Conservation (phyloP, 1,284 basidiomycete species). For the Fomitiporia mediterranea region DNA sequence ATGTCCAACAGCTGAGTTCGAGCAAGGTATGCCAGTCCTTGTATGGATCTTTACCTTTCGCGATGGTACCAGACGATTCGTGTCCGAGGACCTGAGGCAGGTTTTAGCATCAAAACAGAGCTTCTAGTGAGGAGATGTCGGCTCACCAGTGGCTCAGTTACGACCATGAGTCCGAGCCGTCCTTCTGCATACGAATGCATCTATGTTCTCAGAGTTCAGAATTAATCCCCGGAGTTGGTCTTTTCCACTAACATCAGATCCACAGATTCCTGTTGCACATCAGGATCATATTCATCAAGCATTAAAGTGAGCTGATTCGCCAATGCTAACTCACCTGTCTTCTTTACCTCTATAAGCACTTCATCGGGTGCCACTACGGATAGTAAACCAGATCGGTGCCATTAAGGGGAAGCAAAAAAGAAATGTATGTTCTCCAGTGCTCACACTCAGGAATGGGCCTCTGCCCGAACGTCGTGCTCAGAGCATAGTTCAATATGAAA, state of each 20-base stretch:
- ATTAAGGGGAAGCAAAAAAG: neutral
- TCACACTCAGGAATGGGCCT: conserved; percentile 73
- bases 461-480: conserved; percentile 71
- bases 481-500: conserved; percentile 70
- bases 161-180: conserved; percentile 73
- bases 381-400: neutral
- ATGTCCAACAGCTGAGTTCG: conserved; percentile 10
- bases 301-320: neutral
- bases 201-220: conserved; percentile 32
- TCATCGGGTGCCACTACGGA: conserved; percentile 63
- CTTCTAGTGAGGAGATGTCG: neutral
- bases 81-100: conserved; percentile 46
- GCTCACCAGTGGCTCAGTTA: conserved; percentile 71
- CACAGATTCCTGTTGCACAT: conserved; percentile 69
- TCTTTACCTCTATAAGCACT: conserved; percentile 88
- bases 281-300: neutral
- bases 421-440: conserved; percentile 24
- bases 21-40: neutral
- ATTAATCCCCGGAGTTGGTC: conserved; percentile 9
- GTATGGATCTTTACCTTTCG: conserved; percentile 27
- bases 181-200: conserved; percentile 76
- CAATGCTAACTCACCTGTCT: conserved; percentile 61
- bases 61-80: conserved; percentile 50
- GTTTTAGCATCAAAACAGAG: conserved; percentile 7
- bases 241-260: conserved; percentile 63